phyloP scores from a whole-genome alignment of 1,139 yeast genomes.

The Kodamaea alishanica region DNA sequence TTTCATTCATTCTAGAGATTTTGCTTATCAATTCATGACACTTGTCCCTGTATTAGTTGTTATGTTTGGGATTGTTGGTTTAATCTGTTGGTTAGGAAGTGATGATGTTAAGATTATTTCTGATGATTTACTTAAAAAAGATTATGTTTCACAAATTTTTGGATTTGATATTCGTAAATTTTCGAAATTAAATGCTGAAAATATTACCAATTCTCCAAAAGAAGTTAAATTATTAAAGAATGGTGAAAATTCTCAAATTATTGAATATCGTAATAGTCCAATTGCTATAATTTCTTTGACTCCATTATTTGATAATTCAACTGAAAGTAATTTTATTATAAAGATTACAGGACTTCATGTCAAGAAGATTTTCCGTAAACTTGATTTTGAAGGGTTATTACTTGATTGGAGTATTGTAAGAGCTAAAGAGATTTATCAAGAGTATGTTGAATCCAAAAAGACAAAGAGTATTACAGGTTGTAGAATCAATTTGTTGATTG shows the following conservation, averaged over 20 bases:
- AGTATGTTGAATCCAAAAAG: slow-evolving; percentile 23
- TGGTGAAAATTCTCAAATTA: slow-evolving; percentile 50
- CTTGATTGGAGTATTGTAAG: slow-evolving; percentile 57
- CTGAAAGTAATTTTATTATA: slow-evolving; percentile 39
- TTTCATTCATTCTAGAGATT: slow-evolving; percentile 22
- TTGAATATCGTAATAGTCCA: slow-evolving; percentile 63
- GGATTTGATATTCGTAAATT: slow-evolving; percentile 52
- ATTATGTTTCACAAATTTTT: slow-evolving; percentile 42
- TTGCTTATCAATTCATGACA: slow-evolving; percentile 23
- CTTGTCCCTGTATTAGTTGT: slow-evolving; percentile 28
- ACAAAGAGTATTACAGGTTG: slow-evolving; percentile 24
- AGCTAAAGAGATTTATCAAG: slow-evolving; percentile 39
- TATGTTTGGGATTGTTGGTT: slow-evolving; percentile 24
- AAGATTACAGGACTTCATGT: slow-evolving; percentile 57
- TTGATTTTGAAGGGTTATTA: slow-evolving; percentile 60
- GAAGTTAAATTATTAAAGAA: slow-evolving; percentile 25
- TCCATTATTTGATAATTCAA: slow-evolving; percentile 34
- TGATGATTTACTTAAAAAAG: slow-evolving; percentile 30
- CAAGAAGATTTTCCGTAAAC: slow-evolving; percentile 59
- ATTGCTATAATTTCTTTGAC: slow-evolving; percentile 54
- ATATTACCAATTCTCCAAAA: slow-evolving; percentile 14
- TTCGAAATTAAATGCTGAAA: slow-evolving; percentile 11
- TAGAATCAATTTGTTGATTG: slow-evolving; percentile 32
- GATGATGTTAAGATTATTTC: slow-evolving; percentile 49
- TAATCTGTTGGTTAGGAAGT: slow-evolving; percentile 33